Base-by-base conservation (phyloP, 306 rosid genomes). In the Malus sylvestris region DNA sequence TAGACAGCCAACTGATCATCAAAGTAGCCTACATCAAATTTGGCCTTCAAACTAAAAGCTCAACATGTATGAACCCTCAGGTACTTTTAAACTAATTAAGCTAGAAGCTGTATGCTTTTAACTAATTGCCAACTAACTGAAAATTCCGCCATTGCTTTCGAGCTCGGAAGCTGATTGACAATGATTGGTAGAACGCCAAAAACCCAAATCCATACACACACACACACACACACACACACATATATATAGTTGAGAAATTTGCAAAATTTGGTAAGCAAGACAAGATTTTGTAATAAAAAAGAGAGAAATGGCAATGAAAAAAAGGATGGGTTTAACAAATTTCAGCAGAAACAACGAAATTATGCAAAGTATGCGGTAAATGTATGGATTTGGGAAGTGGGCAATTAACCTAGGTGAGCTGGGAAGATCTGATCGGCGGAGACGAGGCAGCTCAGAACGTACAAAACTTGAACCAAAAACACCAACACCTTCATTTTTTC, bases 401-500 rank as follows among this genome's bases (percentile, higher is more conserved):
- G 66, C 61, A 20, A 67, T 61, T 49, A 74, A 91, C 97, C 96
- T 65, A 84, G 75, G 23, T 86, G 86, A 78, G 87, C 85, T 33
- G 91, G 84, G 89, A 88, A 76, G 87, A 87, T 80, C 81, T 81
- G 88, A 30, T 89, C 92, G 29, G 95, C 85, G 2, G 85, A 83
- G 65, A 75, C 84, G 15, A 23, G 55, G 71, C 55, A 84, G 79
- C 73, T 81, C 29, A 84, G 53, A 72, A 2, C 3, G 69, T 16
- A 68, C 14, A 76, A 83, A 51, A 89, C 42, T 6, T 83, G 81
- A 51, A 81, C 45, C 66, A 89, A 69, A 62, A 73, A 59, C 46
- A 86, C 20, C 2, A 74, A 20, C 32, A 77, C 13, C 81, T 73
- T 86, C 97, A 90, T 94, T 23, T 70, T 53, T 42, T 51, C 11